Percentiles rank a stretch among this genome's conserved stretches.
phyloP scores from a whole-genome alignment of 768 basidiomycete species.

The Suillus tomentosus region DNA sequence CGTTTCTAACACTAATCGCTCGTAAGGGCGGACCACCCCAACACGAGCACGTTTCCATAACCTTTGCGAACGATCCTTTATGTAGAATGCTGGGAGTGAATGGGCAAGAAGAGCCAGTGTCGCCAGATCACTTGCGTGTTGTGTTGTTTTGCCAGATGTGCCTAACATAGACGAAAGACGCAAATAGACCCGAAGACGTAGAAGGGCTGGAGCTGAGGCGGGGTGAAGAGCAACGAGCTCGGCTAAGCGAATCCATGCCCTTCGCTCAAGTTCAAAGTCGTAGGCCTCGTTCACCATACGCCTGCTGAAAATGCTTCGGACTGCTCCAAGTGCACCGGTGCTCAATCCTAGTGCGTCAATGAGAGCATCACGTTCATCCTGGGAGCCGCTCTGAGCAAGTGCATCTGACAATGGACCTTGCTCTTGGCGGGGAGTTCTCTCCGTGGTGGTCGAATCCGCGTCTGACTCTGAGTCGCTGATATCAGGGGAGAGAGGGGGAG shows the following conservation, averaged over 20 bases:
- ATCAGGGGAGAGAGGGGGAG: conserved; percentile 30
- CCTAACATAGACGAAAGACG: conserved; percentile 39
- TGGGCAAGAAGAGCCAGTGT: conserved; percentile 60
- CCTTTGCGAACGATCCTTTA: conserved; percentile 42
- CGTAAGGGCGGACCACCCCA: conserved; percentile 42
- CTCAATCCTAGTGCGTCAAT: conserved; percentile 41
- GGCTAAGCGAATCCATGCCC: conserved; percentile 53
- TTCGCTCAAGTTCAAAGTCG: conserved; percentile 41
- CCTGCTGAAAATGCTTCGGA: conserved; percentile 28
- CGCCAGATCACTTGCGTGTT: conserved; percentile 49
- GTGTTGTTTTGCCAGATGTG: conserved; percentile 6
- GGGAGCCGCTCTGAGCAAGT: conserved; percentile 37
- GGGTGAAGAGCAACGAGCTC: conserved; percentile 45
- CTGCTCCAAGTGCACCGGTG: conserved; percentile 38
- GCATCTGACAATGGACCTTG: conserved; percentile 26
- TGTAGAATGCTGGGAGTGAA: conserved; percentile 40
- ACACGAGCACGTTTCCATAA: conserved; percentile 45
- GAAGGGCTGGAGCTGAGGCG: conserved; percentile 27
- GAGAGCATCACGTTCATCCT: conserved; percentile 42
- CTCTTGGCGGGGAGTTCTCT: conserved; percentile 26
- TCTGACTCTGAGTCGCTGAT: conserved; percentile 30
- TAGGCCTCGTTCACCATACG: conserved; percentile 4
- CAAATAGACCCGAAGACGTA: conserved; percentile 58
- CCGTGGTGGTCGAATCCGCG: conserved; percentile 32
- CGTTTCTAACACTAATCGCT: conserved; percentile 55